A percentile compares a stretch with the other conserved stretches of the same genome.
These are phyloP conservation scores for Coleophoma crateriformis DNA, from an alignment of 2,329 filamentous ascomycete species.

Conservation along the genomic window DNA sequence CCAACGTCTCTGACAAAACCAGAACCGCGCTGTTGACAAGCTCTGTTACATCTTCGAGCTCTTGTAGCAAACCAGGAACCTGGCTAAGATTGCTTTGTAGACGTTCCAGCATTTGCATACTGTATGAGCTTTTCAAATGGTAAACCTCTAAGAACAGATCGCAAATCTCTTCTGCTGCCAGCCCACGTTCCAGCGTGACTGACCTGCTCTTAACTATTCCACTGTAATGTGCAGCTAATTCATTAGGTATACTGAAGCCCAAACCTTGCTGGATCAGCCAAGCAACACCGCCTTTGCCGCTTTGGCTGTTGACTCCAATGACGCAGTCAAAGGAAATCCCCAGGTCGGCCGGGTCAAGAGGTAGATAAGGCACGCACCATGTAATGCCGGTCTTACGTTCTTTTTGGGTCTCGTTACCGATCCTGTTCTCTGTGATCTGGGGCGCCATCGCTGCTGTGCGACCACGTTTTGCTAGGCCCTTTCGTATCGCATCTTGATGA, in stretches of 20 bases:
- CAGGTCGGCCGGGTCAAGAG: slow-evolving; percentile 83
- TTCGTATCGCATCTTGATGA: slow-evolving; percentile 92
- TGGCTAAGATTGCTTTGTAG: neutral
- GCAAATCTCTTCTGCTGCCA: slow-evolving; percentile 1
- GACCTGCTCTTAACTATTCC: neutral
- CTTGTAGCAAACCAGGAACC: neutral
- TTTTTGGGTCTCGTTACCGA: slow-evolving; percentile 39
- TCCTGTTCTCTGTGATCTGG: neutral
- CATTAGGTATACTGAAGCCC: slow-evolving; percentile 1
- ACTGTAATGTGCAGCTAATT: slow-evolving; percentile 2
- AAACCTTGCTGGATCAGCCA: slow-evolving; percentile 63
- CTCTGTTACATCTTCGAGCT: slow-evolving; percentile 1
- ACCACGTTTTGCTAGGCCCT: slow-evolving; percentile 45
- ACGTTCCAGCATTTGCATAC: neutral
- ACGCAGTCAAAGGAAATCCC: slow-evolving; percentile 89
- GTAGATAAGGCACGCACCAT: slow-evolving; percentile 85
- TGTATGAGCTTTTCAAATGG: slow-evolving; percentile 1
- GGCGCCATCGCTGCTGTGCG: neutral
- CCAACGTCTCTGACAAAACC: neutral
- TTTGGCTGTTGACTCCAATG: slow-evolving; percentile 92
- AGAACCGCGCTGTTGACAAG: neutral
- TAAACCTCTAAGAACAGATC: slow-evolving; percentile 1
- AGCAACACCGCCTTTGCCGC: slow-evolving; percentile 83
- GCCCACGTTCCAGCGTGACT: neutral
- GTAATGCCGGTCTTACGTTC: slow-evolving; percentile 42